Conservation (phyloP, 2,329 filamentous ascomycete species). For the Paecilomyces sp. region DNA sequence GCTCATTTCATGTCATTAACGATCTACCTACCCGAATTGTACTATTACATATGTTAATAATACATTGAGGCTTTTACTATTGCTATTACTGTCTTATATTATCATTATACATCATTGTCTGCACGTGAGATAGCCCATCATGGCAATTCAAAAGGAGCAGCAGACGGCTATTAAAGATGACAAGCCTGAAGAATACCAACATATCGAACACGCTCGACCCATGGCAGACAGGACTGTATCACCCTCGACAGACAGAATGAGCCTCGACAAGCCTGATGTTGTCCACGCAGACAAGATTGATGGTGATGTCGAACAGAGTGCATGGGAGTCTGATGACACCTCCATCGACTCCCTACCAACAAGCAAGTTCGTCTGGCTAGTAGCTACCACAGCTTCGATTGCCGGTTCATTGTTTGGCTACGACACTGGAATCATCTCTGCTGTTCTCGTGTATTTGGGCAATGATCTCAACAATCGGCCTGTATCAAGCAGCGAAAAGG, state of each 20-base stretch:
- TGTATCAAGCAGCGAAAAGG: constrained; percentile 39
- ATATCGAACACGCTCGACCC: neutral
- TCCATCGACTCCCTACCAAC: constrained; percentile 33
- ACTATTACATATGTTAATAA: neutral
- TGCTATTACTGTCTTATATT: neutral
- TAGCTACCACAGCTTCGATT: constrained; percentile 25
- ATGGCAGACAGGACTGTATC: neutral
- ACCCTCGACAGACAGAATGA: neutral
- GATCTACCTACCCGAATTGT: neutral
- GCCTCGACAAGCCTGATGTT: neutral
- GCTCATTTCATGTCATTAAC: neutral
- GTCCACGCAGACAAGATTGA: constrained; percentile 6
- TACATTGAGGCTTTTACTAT: neutral
- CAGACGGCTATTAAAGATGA: neutral
- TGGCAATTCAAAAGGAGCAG: neutral
- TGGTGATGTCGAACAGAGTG: constrained; percentile 7
- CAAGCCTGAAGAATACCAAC: neutral
- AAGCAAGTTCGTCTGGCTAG: constrained; percentile 32
- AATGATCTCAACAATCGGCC: constrained; percentile 32
- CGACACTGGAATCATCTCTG: neutral
- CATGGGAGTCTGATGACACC: constrained; percentile 11
- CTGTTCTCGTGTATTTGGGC: constrained; percentile 4
- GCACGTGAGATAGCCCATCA: neutral
- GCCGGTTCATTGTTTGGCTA: neutral
- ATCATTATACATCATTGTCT: neutral